phyloP scores from a whole-genome alignment of 768 basidiomycete species.

The Termitomyces titanicus region DNA sequence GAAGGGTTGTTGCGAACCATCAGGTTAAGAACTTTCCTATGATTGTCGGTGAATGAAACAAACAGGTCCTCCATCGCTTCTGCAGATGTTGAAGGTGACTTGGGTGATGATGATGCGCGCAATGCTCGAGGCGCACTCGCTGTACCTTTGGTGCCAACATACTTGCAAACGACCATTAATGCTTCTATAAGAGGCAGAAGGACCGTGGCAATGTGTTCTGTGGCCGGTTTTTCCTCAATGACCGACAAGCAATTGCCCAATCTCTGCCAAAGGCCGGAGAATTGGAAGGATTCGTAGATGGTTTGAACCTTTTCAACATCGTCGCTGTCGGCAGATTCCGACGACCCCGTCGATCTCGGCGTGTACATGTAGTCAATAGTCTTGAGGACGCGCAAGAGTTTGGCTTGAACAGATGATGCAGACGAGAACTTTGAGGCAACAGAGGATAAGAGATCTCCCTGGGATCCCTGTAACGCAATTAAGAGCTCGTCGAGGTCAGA shows the following conservation, averaged over 20 bases:
- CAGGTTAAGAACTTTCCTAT: slow-evolving; percentile 90
- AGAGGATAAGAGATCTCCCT: slow-evolving; percentile 55
- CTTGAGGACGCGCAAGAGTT: slow-evolving; percentile 90
- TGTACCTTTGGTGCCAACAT: slow-evolving; percentile 69
- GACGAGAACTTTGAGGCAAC: slow-evolving; percentile 90
- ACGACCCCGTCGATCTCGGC: slow-evolving; percentile 40
- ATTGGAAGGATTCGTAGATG: slow-evolving; percentile 91
- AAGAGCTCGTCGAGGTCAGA: slow-evolving; percentile 77
- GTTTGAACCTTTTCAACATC: slow-evolving; percentile 80
- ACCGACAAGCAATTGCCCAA: slow-evolving; percentile 86
- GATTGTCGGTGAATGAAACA: slow-evolving; percentile 88
- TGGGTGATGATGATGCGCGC: slow-evolving; percentile 66
- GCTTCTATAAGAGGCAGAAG: slow-evolving; percentile 93
- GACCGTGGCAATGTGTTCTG: slow-evolving; percentile 88
- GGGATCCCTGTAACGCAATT: slow-evolving; percentile 51
- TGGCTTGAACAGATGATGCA: slow-evolving; percentile 94
- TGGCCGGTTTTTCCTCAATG: slow-evolving; percentile 76
- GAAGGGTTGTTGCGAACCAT: slow-evolving; percentile 99
- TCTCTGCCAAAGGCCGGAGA: slow-evolving; percentile 83
- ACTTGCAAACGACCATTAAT: slow-evolving; percentile 98
- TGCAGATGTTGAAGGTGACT: slow-evolving; percentile 60
- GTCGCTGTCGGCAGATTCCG: slow-evolving; percentile 36
- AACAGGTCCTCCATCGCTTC: slow-evolving; percentile 91
- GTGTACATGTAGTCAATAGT: slow-evolving; percentile 97
- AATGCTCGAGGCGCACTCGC: slow-evolving; percentile 44